These are phyloP conservation scores for Fraxinus cuspidata DNA, from an alignment of 257 asterid species.

Conservation along the genomic window DNA sequence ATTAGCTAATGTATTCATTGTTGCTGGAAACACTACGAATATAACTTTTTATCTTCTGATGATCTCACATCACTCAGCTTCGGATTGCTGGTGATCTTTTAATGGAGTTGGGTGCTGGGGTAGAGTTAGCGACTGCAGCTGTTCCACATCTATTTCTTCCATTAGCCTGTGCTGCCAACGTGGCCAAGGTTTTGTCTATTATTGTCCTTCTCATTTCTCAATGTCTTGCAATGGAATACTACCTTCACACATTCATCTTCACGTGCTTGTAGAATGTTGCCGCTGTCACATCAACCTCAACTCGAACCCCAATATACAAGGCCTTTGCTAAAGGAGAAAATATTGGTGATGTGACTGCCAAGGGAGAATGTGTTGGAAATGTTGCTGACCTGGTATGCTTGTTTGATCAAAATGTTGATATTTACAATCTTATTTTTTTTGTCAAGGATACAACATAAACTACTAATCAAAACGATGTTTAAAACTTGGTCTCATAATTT, in stretches of 20 bases:
- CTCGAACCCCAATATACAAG: constrained; percentile 97
- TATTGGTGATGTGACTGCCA: constrained; percentile 99
- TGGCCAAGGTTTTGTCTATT: constrained; percentile 66
- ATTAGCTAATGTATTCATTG: background rate
- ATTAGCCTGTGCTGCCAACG: constrained; percentile 97
- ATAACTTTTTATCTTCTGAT: constrained; percentile 18
- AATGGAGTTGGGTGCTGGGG: constrained; percentile 98
- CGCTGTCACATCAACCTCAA: constrained; percentile 96
- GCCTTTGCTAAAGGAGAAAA: constrained; percentile 99
- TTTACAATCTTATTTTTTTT: constrained; percentile 21
- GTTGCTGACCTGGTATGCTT: constrained; percentile 87
- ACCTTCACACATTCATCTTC: constrained; percentile 24
- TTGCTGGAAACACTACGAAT: background rate
- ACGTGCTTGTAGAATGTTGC: constrained; percentile 71
- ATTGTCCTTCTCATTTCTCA: constrained; percentile 19
- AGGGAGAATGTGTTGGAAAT: constrained; percentile 97
- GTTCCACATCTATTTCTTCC: constrained; percentile 94
- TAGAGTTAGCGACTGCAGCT: constrained; percentile 89
- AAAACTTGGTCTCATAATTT: background rate
- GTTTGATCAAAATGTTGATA: constrained; percentile 15
- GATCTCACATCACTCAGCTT: constrained; percentile 56
- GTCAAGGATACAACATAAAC: constrained; percentile 7
- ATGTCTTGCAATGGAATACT: constrained; percentile 12
- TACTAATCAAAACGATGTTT: constrained; percentile 17
- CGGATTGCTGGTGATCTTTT: constrained; percentile 93